Conservation (phyloP, 2,329 filamentous ascomycete genomes). For the Dothiorella sarmentorum region DNA sequence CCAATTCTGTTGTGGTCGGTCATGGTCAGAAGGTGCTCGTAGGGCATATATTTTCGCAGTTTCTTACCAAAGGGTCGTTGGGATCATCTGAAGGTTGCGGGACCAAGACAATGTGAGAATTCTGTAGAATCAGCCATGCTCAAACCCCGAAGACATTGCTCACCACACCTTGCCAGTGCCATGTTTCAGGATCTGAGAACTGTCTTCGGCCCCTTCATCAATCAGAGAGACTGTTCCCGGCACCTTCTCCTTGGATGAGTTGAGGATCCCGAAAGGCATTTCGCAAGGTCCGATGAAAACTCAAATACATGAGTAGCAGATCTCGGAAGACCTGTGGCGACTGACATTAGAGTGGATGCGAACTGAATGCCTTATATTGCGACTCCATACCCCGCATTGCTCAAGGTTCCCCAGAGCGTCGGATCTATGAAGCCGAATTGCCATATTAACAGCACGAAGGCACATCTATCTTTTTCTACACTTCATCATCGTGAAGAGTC, state of each 20-base stretch:
- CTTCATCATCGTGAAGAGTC: background rate
- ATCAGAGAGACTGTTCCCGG: background rate
- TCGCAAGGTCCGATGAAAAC: background rate
- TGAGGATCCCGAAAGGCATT: background rate
- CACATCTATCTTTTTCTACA: background rate
- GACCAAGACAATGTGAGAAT: slow-evolving; percentile 24
- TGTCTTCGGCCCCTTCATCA: background rate
- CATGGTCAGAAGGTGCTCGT: background rate
- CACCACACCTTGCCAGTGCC: slow-evolving; percentile 23
- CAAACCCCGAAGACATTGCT: no score
- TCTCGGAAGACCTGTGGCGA: no score
- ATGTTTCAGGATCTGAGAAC: slow-evolving; percentile 21
- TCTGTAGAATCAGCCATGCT: slow-evolving; percentile 18
- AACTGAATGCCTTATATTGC: no score
- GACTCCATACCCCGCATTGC: slow-evolving; percentile 13
- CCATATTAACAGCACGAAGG: no score
- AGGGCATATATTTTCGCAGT: background rate
- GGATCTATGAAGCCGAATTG: slow-evolving; percentile 1
- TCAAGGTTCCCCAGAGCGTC: background rate
- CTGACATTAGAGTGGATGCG: background rate
- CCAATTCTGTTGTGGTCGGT: slow-evolving; percentile 22
- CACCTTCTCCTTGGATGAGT: background rate
- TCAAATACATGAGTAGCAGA: no score
- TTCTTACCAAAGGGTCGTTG: slow-evolving; percentile 26
- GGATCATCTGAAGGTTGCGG: slow-evolving; percentile 27